phyloP scores from a whole-genome alignment of 2,329 filamentous ascomycete genomes.

The Metarhizium humberi region DNA sequence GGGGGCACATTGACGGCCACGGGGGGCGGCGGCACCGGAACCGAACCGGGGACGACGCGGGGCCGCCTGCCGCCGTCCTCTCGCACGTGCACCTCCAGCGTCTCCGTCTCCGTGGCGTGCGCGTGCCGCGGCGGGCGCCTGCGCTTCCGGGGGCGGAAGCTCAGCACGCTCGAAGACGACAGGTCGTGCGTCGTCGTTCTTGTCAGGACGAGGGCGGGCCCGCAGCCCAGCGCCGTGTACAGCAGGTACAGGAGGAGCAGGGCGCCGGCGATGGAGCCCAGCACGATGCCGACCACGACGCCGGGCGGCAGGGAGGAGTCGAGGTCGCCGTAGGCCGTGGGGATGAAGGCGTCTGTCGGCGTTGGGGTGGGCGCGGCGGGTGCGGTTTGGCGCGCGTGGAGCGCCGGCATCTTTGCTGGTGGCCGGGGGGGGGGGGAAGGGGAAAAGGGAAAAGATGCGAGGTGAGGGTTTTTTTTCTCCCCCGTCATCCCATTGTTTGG shows the following conservation, averaged over 20 bases:
- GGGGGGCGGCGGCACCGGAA: conserved; percentile 13
- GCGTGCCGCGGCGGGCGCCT: conserved; percentile 18
- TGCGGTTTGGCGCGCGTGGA: conserved; percentile 3
- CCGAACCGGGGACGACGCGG: too few relatives aligned
- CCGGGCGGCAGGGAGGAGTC: conserved; percentile 32
- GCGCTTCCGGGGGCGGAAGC: conserved; percentile 1
- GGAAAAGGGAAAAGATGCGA: too few relatives aligned
- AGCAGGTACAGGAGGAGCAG: conserved; percentile 42
- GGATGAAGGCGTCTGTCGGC: conserved; percentile 17
- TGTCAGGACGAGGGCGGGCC: conserved; percentile 19
- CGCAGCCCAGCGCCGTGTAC: conserved; percentile 38
- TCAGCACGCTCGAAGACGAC: conserved; percentile 9
- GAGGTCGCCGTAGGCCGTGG: conserved; percentile 23
- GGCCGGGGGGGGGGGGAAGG: too few relatives aligned
- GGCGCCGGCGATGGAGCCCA: conserved; percentile 39
- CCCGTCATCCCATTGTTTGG: too few relatives aligned
- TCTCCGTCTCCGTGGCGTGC: background rate
- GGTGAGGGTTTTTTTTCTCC: too few relatives aligned
- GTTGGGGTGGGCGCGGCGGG: conserved; percentile 9
- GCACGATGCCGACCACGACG: conserved; percentile 33
- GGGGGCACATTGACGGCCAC: too few relatives aligned
- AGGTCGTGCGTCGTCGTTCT: background rate
- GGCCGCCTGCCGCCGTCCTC: too few relatives aligned
- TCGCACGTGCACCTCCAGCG: too few relatives aligned
- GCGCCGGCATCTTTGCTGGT: background rate